These are phyloP conservation scores for Candida sp. DNA, from an alignment of 1,139 yeast genomes.

Conservation along the genomic window DNA sequence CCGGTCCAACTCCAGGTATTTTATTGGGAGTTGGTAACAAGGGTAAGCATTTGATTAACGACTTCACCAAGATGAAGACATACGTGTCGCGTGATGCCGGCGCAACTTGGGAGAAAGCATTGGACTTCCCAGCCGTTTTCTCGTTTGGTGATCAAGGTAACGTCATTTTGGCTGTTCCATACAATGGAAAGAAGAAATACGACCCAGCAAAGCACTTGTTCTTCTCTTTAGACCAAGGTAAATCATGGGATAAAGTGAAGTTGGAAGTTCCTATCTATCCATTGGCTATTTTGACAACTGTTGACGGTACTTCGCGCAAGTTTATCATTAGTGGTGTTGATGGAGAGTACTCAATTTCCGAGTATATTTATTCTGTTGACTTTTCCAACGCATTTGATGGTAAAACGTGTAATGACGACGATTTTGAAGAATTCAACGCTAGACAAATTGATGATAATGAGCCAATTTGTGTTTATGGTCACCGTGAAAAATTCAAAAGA, in stretches of 20 bases:
- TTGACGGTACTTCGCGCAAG: constrained; percentile 75
- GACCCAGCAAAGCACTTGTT: constrained; percentile 32
- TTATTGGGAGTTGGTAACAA: constrained; percentile 62
- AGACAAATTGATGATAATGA: constrained; percentile 47
- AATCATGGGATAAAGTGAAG: constrained; percentile 57
- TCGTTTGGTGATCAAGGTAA: constrained; percentile 87
- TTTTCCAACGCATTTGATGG: constrained; percentile 62
- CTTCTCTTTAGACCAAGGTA: constrained; percentile 80
- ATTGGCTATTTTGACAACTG: constrained; percentile 54
- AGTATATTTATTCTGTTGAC: constrained; percentile 55
- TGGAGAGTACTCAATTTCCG: constrained; percentile 19
- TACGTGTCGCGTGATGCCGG: constrained; percentile 85
- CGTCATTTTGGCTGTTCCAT: constrained; percentile 65
- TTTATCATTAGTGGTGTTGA: constrained; percentile 59
- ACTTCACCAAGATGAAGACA: constrained; percentile 41
- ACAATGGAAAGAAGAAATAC: constrained; percentile 24
- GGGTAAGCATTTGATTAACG: constrained; percentile 36
- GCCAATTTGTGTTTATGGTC: constrained; percentile 78
- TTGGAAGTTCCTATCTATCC: constrained; percentile 57
- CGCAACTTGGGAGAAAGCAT: constrained; percentile 61
- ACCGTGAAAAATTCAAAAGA: constrained; percentile 65
- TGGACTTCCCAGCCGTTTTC: constrained; percentile 59
- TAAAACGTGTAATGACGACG: constrained; percentile 53
- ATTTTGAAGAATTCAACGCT: constrained; percentile 74
- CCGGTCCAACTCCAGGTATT: constrained; percentile 78